phyloP scores from a whole-genome alignment of 805 yeast genomes.

The Priceomyces fermenticarens region DNA sequence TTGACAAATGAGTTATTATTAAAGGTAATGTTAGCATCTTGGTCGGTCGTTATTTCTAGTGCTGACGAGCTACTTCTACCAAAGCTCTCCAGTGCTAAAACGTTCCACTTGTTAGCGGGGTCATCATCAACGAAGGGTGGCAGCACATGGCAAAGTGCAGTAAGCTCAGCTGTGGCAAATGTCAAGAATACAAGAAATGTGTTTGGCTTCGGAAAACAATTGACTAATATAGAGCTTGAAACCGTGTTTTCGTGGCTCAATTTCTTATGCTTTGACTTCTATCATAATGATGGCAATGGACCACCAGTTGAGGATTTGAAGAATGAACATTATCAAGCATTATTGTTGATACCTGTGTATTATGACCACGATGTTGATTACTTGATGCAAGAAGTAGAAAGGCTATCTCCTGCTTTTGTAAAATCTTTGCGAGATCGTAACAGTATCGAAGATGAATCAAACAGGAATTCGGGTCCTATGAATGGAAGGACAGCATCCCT shows the following conservation, averaged over 20 bases:
- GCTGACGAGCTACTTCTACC: constrained; percentile 78
- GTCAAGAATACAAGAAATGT: constrained; percentile 42
- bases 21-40: constrained; percentile 71
- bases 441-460: constrained; percentile 29
- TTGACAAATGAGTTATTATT: constrained; percentile 54
- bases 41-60: constrained; percentile 68
- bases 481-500: constrained; percentile 44
- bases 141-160: constrained; percentile 39
- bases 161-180: constrained; percentile 48
- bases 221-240: constrained; percentile 61
- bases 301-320: constrained; percentile 66
- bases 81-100: constrained; percentile 49
- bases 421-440: constrained; percentile 48
- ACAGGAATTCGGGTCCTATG: constrained; percentile 4
- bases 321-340: constrained; percentile 59
- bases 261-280: constrained; percentile 65
- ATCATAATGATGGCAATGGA: constrained; percentile 79
- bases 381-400: constrained; percentile 57
- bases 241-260: constrained; percentile 70
- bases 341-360: constrained; percentile 60
- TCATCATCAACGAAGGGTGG: constrained; percentile 15
- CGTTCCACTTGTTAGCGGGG: constrained; percentile 22
- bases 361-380: constrained; percentile 51
- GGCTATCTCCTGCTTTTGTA: constrained; percentile 53
- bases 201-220: constrained; percentile 51